Percentiles rank a stretch among this genome's conserved stretches.
phyloP scores from a whole-genome alignment of 148 eudicot species.

The Dysphania ambrosioides region DNA sequence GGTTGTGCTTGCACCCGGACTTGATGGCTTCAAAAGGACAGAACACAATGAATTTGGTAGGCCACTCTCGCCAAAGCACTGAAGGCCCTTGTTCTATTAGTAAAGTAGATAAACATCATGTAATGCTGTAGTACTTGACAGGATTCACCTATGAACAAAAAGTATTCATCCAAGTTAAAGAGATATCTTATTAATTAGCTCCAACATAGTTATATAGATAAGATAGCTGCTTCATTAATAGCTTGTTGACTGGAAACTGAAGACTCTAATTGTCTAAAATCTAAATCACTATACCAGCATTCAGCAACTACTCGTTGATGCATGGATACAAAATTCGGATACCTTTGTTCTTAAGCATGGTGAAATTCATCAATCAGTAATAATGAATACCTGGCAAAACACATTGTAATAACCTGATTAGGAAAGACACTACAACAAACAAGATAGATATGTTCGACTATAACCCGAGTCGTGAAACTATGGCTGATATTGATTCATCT shows the following conservation, averaged over 20 bases:
- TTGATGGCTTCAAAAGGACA: conserved; percentile 74
- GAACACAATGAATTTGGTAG: conserved; percentile 49
- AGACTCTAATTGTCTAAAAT: too few relatives aligned
- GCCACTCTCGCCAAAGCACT: conserved; percentile 64
- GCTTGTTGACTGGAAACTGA: neutral
- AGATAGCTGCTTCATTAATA: neutral
- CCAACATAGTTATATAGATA: neutral
- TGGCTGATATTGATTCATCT: too few relatives aligned
- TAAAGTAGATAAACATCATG: conserved; percentile 44
- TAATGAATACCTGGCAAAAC: too few relatives aligned
- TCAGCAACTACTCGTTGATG: neutral
- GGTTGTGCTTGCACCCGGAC: conserved; percentile 69
- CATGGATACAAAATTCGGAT: neutral
- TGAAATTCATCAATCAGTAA: too few relatives aligned
- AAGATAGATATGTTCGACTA: too few relatives aligned
- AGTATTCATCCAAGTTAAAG: neutral
- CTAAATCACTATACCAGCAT: neutral
- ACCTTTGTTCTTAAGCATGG: neutral
- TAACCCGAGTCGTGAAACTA: too few relatives aligned
- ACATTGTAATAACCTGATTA: too few relatives aligned
- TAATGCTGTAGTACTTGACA: conserved; percentile 47
- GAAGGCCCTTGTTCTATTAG: conserved; percentile 61
- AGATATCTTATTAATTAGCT: neutral
- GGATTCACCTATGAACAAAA: conserved; percentile 46
- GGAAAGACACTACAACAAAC: too few relatives aligned